Conservation (phyloP, 192 early-diverging fungal species). For the Phlyctochytrium bullatum region DNA sequence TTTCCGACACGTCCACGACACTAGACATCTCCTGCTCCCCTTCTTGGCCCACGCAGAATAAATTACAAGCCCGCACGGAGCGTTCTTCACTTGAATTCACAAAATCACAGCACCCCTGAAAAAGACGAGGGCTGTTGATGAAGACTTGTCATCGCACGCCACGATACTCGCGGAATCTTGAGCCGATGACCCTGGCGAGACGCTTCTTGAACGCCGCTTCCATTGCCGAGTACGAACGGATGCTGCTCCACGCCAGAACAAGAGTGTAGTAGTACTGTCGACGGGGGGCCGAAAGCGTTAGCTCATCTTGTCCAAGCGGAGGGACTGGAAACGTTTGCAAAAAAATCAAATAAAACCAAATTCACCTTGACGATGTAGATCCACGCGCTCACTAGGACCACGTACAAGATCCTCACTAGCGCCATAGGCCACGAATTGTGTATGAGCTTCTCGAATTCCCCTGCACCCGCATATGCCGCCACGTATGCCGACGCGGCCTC, state of each 20-base stretch:
- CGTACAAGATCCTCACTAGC: neutral
- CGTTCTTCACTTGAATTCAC: too few relatives aligned
- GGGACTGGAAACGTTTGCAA: neutral
- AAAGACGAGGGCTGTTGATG: too few relatives aligned
- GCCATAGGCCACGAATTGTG: neutral
- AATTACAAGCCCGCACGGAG: too few relatives aligned
- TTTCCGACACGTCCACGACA: too few relatives aligned
- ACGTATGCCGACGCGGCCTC: neutral
- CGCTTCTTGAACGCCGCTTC: neutral
- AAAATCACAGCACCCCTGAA: too few relatives aligned
- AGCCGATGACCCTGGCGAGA: neutral
- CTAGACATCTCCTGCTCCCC: too few relatives aligned
- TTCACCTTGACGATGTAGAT: neutral
- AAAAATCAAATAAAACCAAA: neutral
- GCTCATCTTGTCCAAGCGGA: neutral
- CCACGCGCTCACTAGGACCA: neutral
- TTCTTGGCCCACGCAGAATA: too few relatives aligned
- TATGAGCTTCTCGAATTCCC: neutral
- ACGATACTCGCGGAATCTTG: neutral
- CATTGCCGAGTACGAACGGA: neutral
- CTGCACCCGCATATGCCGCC: neutral
- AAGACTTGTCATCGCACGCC: neutral
- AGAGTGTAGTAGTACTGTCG: conserved; percentile 8
- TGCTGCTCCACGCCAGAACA: neutral
- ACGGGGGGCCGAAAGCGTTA: too few relatives aligned